These are phyloP conservation scores for Psidium friedrichsthalianum DNA, from an alignment of 345 rosid genomes.

Conservation along the genomic window DNA sequence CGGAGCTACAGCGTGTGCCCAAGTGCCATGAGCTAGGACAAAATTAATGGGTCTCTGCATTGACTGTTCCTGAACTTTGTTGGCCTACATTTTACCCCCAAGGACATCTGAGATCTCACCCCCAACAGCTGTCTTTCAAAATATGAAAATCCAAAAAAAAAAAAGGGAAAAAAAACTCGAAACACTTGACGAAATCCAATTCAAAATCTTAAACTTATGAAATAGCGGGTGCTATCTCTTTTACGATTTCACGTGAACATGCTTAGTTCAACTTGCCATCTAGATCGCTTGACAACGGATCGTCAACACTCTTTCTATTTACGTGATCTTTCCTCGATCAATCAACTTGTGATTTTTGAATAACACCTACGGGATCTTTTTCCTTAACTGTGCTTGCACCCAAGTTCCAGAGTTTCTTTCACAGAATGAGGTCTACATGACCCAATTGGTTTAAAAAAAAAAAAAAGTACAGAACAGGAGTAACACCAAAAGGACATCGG, in stretches of 20 bases:
- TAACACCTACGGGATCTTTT: too few relatives aligned
- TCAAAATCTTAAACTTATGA: too few relatives aligned
- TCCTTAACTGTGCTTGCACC: too few relatives aligned
- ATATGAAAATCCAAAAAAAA: background rate
- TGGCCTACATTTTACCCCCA: background rate
- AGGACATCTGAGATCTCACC: background rate
- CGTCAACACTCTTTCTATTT: too few relatives aligned
- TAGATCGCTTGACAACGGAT: too few relatives aligned
- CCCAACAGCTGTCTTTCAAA: background rate
- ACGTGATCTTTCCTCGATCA: too few relatives aligned
- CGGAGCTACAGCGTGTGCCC: background rate
- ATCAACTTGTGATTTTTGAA: too few relatives aligned
- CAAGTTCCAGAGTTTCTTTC: background rate
- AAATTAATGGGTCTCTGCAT: background rate
- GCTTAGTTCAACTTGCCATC: too few relatives aligned
- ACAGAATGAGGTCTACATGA: background rate
- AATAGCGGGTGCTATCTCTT: too few relatives aligned
- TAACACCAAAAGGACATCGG: background rate
- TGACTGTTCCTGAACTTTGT: background rate
- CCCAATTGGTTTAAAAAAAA: background rate
- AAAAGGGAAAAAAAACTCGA: too few relatives aligned
- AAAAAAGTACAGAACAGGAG: background rate
- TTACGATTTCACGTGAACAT: too few relatives aligned
- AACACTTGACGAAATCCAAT: too few relatives aligned
- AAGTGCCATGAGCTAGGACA: background rate